Evolutionary conservation across 2,329 filamentous ascomycete genomes (phyloP).

Genomic region (Aureobasidium sp.): DNA sequence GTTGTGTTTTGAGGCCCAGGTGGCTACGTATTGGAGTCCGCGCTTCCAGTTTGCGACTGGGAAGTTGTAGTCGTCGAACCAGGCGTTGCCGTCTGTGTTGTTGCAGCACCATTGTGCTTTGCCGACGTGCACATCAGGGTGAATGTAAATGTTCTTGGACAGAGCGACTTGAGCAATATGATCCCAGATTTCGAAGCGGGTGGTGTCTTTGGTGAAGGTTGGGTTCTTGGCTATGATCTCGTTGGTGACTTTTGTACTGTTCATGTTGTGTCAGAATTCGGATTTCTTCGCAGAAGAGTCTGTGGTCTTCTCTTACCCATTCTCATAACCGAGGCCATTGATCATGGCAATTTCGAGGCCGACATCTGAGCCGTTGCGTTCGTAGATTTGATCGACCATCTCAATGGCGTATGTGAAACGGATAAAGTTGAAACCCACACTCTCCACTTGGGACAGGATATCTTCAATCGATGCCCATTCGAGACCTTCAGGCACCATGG

Average conservation of each 20-base stretch:
- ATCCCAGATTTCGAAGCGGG: conserved; percentile 44
- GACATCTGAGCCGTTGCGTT: conserved; percentile 17
- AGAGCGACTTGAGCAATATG: conserved; percentile 48
- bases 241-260: conserved; percentile 38
- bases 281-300: not conserved
- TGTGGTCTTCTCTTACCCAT: conserved; percentile 33
- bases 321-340: conserved; percentile 41
- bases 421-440: conserved; percentile 56
- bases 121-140: conserved; percentile 56
- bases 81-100: conserved; percentile 36
- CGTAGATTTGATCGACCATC: conserved; percentile 46
- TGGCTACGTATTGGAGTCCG: conserved; percentile 54
- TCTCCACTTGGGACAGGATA: conserved; percentile 51
- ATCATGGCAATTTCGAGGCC: conserved; percentile 19
- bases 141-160: conserved; percentile 47
- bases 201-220: conserved; percentile 43
- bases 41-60: conserved; percentile 52
- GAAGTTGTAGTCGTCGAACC: conserved; percentile 33
- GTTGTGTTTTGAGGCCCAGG: conserved; percentile 39
- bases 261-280: not conserved
- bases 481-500: conserved; percentile 59
- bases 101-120: conserved; percentile 42
- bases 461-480: conserved; percentile 52
- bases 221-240: conserved; percentile 54
- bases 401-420: conserved; percentile 58